Evolutionary conservation across 352 stramenopile genomes (phyloP), one percentile per base, ranked within the genome.

Genomic region (Phytophthora citrophthora): DNA sequence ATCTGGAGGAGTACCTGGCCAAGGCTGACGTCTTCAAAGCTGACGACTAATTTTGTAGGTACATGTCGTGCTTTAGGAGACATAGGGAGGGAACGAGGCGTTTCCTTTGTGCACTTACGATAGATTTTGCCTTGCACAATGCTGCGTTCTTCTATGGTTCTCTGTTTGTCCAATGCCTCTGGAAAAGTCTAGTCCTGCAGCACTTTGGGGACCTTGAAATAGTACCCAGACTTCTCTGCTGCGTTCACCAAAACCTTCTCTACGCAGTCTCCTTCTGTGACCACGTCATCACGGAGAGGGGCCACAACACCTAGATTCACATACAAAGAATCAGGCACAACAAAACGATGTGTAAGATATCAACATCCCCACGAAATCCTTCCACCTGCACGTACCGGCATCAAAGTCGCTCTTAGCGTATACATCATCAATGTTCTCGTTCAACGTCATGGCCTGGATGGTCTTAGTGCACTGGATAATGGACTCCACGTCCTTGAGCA

Each of bases 401-500:
- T 91, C 76, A 26, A 80, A 81, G 50, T 79, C 76, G 58, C 68
- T 82, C 41, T 81, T 90, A 27, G 80, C 76, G 50, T 95, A 95
- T 29, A 95, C 60, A 18, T 93, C 82, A 59, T 94, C 80, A n/a
- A 95, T 89, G 63, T 91, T 88, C 38, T 89, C 83, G 55, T 89
- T 65, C 29, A 95, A 49, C 43, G 87, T 95, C 66, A 94, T 79
- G 27, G 79, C 85, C 57, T 95, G 87, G 48, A 95, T 89, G 26
- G 83, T 92, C 68, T 90, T 91, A 49, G 87, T 91, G 79, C 87
- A 95, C 52, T 95, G 87, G 47, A 95, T 94, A 45, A 95, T 95
- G 23, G 84, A 88, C 68, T 94, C 85, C 5, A 95, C 87, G 51
- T 91, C 87, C 36, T 89, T 87, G 24, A 95, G 76, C 63, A 95